Base-by-base conservation (phyloP, 768 basidiomycete genomes). In the Suillus fuscotomentosus region DNA sequence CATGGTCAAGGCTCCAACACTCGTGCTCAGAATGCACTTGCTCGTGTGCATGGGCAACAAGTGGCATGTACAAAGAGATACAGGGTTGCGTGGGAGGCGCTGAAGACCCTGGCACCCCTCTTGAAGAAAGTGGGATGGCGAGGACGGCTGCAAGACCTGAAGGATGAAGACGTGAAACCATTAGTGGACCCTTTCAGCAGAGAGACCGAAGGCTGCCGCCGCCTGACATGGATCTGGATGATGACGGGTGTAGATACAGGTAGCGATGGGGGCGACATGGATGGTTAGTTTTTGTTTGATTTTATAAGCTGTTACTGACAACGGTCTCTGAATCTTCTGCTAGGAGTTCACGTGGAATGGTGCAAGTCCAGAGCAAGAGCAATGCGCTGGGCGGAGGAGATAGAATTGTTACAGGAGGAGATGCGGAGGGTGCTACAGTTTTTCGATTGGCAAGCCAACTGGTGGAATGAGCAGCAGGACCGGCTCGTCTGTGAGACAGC, bases 341-440 rank as follows among this genome's bases (percentile, higher is more conserved):
- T 17, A 42, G 42, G 42, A 6, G 66, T 77, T 24, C 70, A 68
- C 0, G 67, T 78, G 41, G 72, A 75, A 61, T 77, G 75, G 75
- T 76, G 74, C 47, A 75, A 73, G 54, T 66, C 70, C 0, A 60
- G 68, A 3, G 78, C 78, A 0, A 65, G 75, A 0, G 73, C 73
- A 2, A 66, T 73, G 50, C 68, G 75, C 0, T 80, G 77, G 77
- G 69, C 69, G 31, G 78, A 81, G 61, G 78, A 81, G 59, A 72
- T 73, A 22, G 24, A 70, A 1, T 67, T 80, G 3, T 63, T 81
- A 0, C 54, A 66, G 11, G 79, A 79, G 60, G 79, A 81, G 62
- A 78, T 78, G 77, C 59, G 70, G 1, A 67, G 77, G 2, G 67
- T 75, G 0, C 38, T 72, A 6, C 51, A 62, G 8, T 72, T 64